Evolutionary conservation across 805 yeast species (phyloP).

Genomic region (Candida ponderosae): DNA sequence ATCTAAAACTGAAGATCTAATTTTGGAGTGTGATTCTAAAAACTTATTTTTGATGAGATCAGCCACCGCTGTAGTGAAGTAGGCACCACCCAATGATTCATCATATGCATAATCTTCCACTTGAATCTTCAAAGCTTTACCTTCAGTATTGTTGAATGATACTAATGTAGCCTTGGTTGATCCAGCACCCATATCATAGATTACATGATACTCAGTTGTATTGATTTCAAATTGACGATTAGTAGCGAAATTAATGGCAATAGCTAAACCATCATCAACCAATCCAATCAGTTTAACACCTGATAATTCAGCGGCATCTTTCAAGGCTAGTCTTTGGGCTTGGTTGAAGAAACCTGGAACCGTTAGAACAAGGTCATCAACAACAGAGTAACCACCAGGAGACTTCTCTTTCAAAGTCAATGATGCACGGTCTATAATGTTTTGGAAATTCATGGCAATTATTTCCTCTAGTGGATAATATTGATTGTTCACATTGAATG

Average conservation of each 20-base stretch:
- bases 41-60: slow-evolving; percentile 56
- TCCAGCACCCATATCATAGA: slow-evolving; percentile 92
- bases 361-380: slow-evolving; percentile 65
- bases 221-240: slow-evolving; percentile 35
- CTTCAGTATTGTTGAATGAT: slow-evolving; percentile 41
- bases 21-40: slow-evolving; percentile 32
- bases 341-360: slow-evolving; percentile 67
- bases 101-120: slow-evolving; percentile 70
- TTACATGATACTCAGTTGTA: slow-evolving; percentile 51
- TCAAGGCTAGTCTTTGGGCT: slow-evolving; percentile 60
- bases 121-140: slow-evolving; percentile 39
- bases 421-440: slow-evolving; percentile 59
- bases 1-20: slow-evolving; percentile 30
- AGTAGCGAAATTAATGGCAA: slow-evolving; percentile 73
- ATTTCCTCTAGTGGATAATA: slow-evolving; percentile 66
- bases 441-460: slow-evolving; percentile 73
- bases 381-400: slow-evolving; percentile 37
- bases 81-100: slow-evolving; percentile 66
- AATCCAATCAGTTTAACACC: slow-evolving; percentile 57
- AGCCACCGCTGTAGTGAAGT: slow-evolving; percentile 59
- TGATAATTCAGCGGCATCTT: slow-evolving; percentile 67
- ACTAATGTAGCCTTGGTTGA: slow-evolving; percentile 84
- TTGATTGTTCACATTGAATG: slow-evolving; percentile 43
- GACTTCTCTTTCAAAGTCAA: slow-evolving; percentile 46
- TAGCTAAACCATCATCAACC: slow-evolving; percentile 89